phyloP scores from a whole-genome alignment of 2,329 filamentous ascomycete species.

The Tolypocladium paradoxum region DNA sequence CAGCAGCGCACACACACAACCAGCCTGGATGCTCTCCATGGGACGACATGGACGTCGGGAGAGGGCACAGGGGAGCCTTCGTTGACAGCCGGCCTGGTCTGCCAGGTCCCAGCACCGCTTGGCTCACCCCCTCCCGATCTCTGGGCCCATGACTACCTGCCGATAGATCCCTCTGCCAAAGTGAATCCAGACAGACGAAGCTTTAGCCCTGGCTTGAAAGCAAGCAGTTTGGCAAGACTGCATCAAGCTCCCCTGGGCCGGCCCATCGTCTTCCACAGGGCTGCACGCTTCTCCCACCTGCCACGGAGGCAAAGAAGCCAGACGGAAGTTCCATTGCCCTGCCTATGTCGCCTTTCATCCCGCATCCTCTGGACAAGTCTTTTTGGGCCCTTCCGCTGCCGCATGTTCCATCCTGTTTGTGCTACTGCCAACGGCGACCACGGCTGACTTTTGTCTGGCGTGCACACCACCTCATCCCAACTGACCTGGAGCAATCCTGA shows the following conservation, averaged over 20 bases:
- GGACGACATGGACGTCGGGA: not conserved
- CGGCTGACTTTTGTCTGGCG: not conserved
- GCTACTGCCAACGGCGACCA: constrained; percentile 2
- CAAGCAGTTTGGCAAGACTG: not conserved
- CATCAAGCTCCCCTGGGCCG: not conserved
- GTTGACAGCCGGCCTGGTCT: not conserved
- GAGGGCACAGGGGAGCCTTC: not conserved
- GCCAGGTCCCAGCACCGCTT: not conserved
- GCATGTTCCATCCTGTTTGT: constrained; percentile 7
- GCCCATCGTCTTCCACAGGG: not conserved
- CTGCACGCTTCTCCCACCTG: not conserved
- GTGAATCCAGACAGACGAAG: not conserved
- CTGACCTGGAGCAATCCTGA: not conserved
- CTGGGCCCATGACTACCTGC: not conserved
- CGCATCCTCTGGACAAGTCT: not conserved
- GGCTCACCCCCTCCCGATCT: not conserved
- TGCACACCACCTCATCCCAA: not conserved
- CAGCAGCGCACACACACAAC: constrained; percentile 10
- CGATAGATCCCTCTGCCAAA: not conserved
- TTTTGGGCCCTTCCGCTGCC: not conserved
- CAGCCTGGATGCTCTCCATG: not conserved
- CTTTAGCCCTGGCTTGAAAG: not conserved
- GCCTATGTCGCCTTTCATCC: not conserved
- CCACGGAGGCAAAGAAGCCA: not conserved
- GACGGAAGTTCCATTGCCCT: not conserved